Evolutionary conservation across 805 yeast species (phyloP).

Genomic region (Saccharomycopsis fodiens): DNA sequence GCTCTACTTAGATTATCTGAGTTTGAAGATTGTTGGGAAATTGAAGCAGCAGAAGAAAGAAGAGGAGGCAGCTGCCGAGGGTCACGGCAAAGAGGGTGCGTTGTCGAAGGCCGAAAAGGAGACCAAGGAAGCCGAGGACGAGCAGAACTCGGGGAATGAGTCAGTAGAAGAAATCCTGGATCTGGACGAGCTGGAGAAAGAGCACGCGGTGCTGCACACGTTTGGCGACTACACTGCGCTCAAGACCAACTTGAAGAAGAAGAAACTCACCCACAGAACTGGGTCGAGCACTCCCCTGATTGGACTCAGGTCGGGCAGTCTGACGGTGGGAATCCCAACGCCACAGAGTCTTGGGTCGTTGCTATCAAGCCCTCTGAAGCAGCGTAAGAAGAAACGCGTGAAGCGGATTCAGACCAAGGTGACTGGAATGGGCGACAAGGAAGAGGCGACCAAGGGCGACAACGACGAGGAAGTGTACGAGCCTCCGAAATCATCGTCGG

Average conservation of each 20-base stretch:
- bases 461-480: slow-evolving; percentile 19
- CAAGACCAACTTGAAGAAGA: slow-evolving; percentile 4
- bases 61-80: not conserved
- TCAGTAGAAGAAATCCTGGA: not conserved
- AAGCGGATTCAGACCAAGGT: not conserved
- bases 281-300: not conserved
- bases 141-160: not conserved
- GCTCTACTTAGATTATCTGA: slow-evolving; percentile 79
- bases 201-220: too few relatives aligned
- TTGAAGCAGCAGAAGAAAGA: slow-evolving; percentile 19
- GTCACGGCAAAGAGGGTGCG: not conserved
- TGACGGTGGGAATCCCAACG: not conserved
- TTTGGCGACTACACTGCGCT: not conserved
- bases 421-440: not conserved
- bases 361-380: not conserved
- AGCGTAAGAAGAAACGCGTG: slow-evolving; percentile 5
- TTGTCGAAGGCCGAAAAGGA: not conserved
- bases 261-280: not conserved
- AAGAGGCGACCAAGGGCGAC: slow-evolving; percentile 5
- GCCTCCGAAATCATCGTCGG: slow-evolving; percentile 43
- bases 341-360: not conserved
- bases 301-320: not conserved
- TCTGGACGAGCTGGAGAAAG: slow-evolving; percentile 2
- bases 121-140: not conserved
- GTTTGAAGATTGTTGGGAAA: slow-evolving; percentile 42